These are phyloP conservation scores for Euphorbia celastroides DNA, from an alignment of 441 rosid species.

Conservation along the genomic window DNA sequence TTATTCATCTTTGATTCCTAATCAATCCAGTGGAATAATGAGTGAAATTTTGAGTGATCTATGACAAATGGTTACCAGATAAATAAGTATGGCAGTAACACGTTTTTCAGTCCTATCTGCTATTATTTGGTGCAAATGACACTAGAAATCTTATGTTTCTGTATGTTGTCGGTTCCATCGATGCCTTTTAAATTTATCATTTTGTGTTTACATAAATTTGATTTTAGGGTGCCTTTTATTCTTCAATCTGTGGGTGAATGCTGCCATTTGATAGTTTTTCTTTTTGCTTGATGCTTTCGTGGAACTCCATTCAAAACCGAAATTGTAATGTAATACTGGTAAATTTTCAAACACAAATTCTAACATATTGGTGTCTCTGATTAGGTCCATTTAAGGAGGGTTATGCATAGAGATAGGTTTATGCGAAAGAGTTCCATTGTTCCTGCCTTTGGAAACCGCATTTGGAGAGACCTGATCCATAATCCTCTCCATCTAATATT, in stretches of 20 bases:
- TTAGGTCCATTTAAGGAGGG: conserved; percentile 96
- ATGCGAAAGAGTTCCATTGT: conserved; percentile 88
- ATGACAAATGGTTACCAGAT: not conserved
- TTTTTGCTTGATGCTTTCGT: not conserved
- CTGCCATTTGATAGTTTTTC: not conserved
- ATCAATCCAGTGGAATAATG: not conserved
- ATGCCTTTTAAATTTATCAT: not conserved
- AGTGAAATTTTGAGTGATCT: not conserved
- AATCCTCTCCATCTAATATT: conserved; percentile 92
- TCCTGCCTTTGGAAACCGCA: conserved; percentile 84
- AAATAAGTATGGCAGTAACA: not conserved
- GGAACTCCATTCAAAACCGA: not conserved
- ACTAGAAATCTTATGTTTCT: not conserved
- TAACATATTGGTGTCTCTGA: conserved; percentile 17
- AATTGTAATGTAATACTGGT: not conserved
- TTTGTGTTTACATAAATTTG: not conserved
- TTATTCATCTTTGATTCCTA: not conserved
- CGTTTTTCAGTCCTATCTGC: not conserved
- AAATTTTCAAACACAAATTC: not conserved
- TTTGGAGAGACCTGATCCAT: conserved; percentile 97
- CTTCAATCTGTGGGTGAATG: not conserved
- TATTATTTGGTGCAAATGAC: not conserved
- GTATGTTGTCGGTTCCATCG: not conserved
- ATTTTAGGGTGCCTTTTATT: not conserved
- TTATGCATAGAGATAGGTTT: conserved; percentile 87